Conservation (phyloP, 2,329 filamentous ascomycete species). For the Xylaria sp. region DNA sequence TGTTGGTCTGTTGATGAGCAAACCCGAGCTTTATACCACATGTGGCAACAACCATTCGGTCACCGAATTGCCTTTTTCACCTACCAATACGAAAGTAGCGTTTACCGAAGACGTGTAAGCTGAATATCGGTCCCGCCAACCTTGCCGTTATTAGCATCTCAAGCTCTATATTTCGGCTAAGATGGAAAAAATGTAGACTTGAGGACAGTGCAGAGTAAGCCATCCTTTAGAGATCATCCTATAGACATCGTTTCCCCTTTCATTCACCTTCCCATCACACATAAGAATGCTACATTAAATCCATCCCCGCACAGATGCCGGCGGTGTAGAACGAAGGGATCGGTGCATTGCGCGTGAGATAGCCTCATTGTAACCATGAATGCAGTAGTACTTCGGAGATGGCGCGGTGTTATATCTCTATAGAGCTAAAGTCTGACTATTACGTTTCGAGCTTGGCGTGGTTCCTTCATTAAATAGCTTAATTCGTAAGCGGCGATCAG, state of each 20-base stretch:
- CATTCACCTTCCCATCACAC: conserved; percentile 21
- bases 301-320: neutral
- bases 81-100: neutral
- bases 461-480: neutral
- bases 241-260: neutral
- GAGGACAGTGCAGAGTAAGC: neutral
- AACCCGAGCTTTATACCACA: conserved; percentile 6
- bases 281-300: conserved; percentile 15
- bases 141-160: neutral
- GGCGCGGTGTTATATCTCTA: neutral
- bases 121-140: neutral
- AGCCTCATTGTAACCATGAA: neutral
- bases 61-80: neutral
- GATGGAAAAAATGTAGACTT: neutral
- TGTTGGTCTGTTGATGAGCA: neutral
- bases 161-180: neutral
- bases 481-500: neutral
- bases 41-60: neutral
- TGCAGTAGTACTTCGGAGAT: neutral
- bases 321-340: conserved; percentile 19
- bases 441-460: neutral
- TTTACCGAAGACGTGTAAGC: neutral
- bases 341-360: neutral
- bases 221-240: neutral
- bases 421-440: neutral